phyloP scores from a whole-genome alignment of 1,284 basidiomycete species.

The Trichosporon faecale region DNA sequence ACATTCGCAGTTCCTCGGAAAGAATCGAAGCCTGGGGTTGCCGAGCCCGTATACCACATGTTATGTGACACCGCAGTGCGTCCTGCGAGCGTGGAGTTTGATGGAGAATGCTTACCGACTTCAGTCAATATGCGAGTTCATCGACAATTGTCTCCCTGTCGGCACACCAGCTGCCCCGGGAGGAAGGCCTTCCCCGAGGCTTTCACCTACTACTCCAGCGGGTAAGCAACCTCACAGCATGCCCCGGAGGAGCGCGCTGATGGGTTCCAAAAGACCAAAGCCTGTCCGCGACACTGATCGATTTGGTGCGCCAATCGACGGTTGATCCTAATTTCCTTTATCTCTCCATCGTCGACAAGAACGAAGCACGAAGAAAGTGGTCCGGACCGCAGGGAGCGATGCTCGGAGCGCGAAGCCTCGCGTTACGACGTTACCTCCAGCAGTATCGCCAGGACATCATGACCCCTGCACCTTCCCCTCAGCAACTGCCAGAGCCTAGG shows the following conservation, averaged over 20 bases:
- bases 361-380: conserved; percentile 48
- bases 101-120: not conserved
- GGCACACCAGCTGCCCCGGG: conserved; percentile 46
- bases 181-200: conserved; percentile 66
- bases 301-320: conserved; percentile 60
- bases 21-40: conserved; percentile 53
- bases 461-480: not conserved
- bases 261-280: not conserved
- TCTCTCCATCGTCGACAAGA: conserved; percentile 41
- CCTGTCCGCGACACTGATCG: conserved; percentile 55
- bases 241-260: not conserved
- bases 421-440: conserved; percentile 59
- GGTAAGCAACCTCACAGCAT: conserved; percentile 51
- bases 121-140: conserved; percentile 71
- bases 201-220: conserved; percentile 76
- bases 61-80: conserved; percentile 56
- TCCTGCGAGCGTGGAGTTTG: not conserved
- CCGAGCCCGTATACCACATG: conserved; percentile 72
- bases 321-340: conserved; percentile 56
- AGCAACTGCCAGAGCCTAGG: not conserved
- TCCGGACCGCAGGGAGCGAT: conserved; percentile 46
- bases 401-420: conserved; percentile 57
- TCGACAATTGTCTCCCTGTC: conserved; percentile 73
- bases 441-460: conserved; percentile 27
- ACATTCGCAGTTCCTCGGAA: conserved; percentile 73